phyloP scores from a whole-genome alignment of 371 early-diverging fungal genomes.

The Mortierella sp. region DNA sequence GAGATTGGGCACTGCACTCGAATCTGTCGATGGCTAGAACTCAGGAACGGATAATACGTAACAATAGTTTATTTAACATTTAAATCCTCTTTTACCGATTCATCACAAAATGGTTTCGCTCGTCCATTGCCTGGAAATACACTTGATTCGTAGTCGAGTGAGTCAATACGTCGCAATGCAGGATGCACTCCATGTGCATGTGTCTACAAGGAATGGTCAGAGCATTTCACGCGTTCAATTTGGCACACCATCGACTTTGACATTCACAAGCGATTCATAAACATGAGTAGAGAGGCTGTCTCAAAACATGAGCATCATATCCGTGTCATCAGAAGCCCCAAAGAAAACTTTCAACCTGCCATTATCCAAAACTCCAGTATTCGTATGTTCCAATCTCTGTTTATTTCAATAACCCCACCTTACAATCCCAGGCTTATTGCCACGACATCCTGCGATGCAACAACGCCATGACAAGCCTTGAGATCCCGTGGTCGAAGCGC shows the following conservation, averaged over 20 bases:
- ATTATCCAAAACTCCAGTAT: background rate
- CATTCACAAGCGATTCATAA: background rate
- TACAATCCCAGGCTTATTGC: too few relatives aligned
- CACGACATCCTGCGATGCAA: too few relatives aligned
- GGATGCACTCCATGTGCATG: conserved; percentile 12
- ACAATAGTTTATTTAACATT: too few relatives aligned
- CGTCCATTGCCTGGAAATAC: too few relatives aligned
- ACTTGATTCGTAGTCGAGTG: background rate
- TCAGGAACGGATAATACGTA: too few relatives aligned
- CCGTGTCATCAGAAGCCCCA: background rate
- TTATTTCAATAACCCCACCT: background rate
- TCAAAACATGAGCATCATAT: conserved; percentile 8
- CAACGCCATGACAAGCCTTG: too few relatives aligned
- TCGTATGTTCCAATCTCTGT: too few relatives aligned
- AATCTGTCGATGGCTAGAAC: too few relatives aligned
- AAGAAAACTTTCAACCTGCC: background rate
- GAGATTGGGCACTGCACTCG: too few relatives aligned
- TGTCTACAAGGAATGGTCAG: conserved; percentile 11
- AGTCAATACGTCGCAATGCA: conserved; percentile 4
- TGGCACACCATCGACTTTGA: conserved; percentile 24
- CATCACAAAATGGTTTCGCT: too few relatives aligned
- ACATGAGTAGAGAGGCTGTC: background rate
- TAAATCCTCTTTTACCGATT: too few relatives aligned
- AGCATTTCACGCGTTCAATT: background rate
- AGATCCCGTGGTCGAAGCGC: too few relatives aligned